Conservation (phyloP, 169 alveolate genomes). For the Plasmodium chabaudi region DNA sequence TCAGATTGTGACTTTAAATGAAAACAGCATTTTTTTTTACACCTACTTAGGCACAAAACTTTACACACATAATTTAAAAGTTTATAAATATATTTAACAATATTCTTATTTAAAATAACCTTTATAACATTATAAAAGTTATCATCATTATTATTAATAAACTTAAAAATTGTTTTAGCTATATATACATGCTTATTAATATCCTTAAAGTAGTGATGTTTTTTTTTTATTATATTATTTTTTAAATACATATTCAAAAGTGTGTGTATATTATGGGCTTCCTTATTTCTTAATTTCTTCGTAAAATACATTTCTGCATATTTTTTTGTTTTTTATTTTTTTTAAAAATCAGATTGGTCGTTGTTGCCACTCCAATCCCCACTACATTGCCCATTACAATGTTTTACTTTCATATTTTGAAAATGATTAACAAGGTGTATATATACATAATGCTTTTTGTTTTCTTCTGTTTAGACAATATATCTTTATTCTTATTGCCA, state of each 20-base stretch:
- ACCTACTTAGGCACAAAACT: background rate
- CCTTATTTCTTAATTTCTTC: too few relatives aligned
- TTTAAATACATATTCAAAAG: constrained; percentile 4
- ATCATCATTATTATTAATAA: constrained; percentile 17
- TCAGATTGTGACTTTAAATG: background rate
- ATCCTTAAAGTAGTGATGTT: background rate
- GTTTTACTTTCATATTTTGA: too few relatives aligned
- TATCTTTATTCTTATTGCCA: too few relatives aligned
- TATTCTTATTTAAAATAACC: constrained; percentile 5
- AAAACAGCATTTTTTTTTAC: background rate
- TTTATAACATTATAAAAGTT: constrained; percentile 1
- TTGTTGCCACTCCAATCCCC: too few relatives aligned
- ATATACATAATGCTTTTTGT: too few relatives aligned
- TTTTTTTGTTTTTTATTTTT: too few relatives aligned
- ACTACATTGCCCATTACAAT: too few relatives aligned
- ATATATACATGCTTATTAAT: constrained; percentile 12
- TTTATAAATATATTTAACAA: constrained; percentile 6
- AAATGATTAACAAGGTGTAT: too few relatives aligned
- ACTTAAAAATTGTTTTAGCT: constrained; percentile 9
- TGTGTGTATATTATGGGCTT: background rate
- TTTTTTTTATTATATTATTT: constrained; percentile 11
- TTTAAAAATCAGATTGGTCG: too few relatives aligned
- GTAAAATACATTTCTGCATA: too few relatives aligned
- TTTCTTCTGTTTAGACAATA: too few relatives aligned
- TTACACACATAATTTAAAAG: constrained; percentile 14